A percentile compares a stretch with the other conserved stretches of the same genome.
Conservation (phyloP, 352 stramenopile genomes). For the Pythium coloratum region DNA sequence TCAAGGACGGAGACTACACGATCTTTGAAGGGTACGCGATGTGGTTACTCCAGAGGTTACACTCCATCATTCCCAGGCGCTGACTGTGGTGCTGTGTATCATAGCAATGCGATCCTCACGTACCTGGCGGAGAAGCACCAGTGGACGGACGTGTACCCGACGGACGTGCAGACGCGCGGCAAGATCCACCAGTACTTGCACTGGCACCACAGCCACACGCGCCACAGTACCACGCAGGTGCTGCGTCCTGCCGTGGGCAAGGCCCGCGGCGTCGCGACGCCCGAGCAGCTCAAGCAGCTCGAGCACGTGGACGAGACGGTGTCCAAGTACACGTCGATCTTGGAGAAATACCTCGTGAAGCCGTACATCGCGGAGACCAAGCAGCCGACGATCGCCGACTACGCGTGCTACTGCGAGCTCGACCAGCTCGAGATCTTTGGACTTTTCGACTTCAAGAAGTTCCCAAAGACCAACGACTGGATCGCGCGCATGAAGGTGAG, state of each 20-base stretch:
- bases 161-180: conserved; percentile 36
- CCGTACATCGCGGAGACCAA: conserved; percentile 47
- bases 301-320: conserved; percentile 23
- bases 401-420: conserved; percentile 58
- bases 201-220: conserved; percentile 64
- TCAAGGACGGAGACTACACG: conserved; percentile 51
- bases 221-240: conserved; percentile 38
- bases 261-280: neutral
- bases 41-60: no score
- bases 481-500: conserved; percentile 20
- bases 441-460: conserved; percentile 40
- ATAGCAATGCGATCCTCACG: conserved; percentile 41
- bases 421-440: conserved; percentile 57
- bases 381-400: conserved; percentile 59
- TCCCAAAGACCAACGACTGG: conserved; percentile 21
- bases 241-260: conserved; percentile 30
- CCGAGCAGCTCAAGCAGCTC: conserved; percentile 9
- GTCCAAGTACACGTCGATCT: conserved; percentile 26
- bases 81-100: neutral
- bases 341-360: conserved; percentile 48
- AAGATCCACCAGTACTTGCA: conserved; percentile 21
- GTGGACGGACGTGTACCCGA: conserved; percentile 54
- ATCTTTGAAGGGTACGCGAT: conserved; percentile 40
- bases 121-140: conserved; percentile 55
- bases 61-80: no score